Conservation (phyloP, 768 basidiomycete species). For the Boletales sp. region DNA sequence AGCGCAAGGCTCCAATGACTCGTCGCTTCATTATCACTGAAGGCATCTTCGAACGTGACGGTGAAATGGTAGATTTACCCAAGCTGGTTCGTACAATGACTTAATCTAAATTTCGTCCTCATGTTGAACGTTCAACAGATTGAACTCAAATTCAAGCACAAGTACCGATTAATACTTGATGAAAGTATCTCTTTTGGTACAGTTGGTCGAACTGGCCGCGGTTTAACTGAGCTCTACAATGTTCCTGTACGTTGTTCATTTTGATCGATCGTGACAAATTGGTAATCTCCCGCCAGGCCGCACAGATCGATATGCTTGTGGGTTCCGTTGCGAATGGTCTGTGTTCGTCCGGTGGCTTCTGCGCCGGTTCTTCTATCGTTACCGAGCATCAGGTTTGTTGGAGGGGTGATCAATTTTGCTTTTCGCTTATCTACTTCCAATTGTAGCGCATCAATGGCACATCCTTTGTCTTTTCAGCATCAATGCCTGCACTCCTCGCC, state of each 20-base stretch:
- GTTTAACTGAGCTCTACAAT: constrained; percentile 91
- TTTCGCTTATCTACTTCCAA: background rate
- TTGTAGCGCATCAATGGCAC: constrained; percentile 89
- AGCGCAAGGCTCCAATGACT: constrained; percentile 77
- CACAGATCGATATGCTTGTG: constrained; percentile 92
- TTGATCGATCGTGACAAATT: background rate
- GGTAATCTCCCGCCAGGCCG: constrained; percentile 46
- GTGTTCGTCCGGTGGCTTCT: constrained; percentile 88
- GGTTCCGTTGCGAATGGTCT: constrained; percentile 87
- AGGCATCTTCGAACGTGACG: constrained; percentile 95
- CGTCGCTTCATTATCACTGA: constrained; percentile 95
- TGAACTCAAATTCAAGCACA: constrained; percentile 92
- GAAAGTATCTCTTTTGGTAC: constrained; percentile 93
- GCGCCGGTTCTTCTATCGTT: constrained; percentile 80
- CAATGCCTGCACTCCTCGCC: constrained; percentile 86
- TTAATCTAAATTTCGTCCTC: background rate
- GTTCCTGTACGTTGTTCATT: constrained; percentile 66
- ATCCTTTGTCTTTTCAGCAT: constrained; percentile 94
- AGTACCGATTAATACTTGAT: constrained; percentile 92
- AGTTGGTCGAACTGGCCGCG: constrained; percentile 90
- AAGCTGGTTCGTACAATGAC: constrained; percentile 62
- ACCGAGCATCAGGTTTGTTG: constrained; percentile 78
- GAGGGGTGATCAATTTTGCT: background rate
- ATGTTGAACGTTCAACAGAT: constrained; percentile 48
- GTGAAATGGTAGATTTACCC: constrained; percentile 87